phyloP scores from a whole-genome alignment of 2,329 filamentous ascomycete species.

The Aspergillus quadricinctus region DNA sequence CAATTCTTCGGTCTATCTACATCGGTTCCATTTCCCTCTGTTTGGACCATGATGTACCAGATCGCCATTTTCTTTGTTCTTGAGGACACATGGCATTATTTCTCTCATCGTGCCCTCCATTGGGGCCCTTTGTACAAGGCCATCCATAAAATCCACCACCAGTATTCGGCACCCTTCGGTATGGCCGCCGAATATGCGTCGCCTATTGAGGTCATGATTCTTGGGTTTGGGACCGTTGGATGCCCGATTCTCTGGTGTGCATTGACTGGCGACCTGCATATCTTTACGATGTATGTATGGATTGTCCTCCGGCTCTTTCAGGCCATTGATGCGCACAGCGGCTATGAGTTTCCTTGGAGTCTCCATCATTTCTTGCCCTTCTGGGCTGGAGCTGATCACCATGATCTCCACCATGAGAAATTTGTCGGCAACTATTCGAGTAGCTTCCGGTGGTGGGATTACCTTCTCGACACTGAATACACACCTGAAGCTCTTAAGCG shows the following conservation, averaged over 20 bases:
- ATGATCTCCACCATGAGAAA: conserved; percentile 95
- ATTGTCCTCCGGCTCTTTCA: conserved; percentile 91
- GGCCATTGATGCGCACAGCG: conserved; percentile 94
- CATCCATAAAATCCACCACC: conserved; percentile 98
- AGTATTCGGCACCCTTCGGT: conserved; percentile 95
- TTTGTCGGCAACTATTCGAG: conserved; percentile 98
- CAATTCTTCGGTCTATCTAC: conserved; percentile 87
- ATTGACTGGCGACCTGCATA: conserved; percentile 81
- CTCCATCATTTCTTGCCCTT: conserved; percentile 93
- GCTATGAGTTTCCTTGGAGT: conserved; percentile 98
- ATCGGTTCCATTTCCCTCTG: conserved; percentile 79
- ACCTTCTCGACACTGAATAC: conserved; percentile 85
- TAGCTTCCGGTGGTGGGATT: conserved; percentile 99
- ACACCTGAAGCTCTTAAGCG: conserved; percentile 80
- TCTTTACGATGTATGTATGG: conserved; percentile 97
- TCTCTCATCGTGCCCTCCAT: conserved; percentile 87
- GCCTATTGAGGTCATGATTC: conserved; percentile 92
- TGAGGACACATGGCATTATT: conserved; percentile 99
- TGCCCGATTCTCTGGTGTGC: conserved; percentile 78
- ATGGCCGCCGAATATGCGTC: conserved; percentile 96
- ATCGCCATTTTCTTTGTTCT: conserved; percentile 91
- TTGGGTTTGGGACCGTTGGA: conserved; percentile 81
- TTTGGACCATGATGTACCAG: conserved; percentile 84
- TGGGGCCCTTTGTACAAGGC: conserved; percentile 92
- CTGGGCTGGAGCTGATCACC: conserved; percentile 96